A percentile compares a stretch with the other conserved stretches of the same genome.
These are phyloP conservation scores for Boletus mariae DNA, from an alignment of 1,284 basidiomycete species.

Conservation along the genomic window DNA sequence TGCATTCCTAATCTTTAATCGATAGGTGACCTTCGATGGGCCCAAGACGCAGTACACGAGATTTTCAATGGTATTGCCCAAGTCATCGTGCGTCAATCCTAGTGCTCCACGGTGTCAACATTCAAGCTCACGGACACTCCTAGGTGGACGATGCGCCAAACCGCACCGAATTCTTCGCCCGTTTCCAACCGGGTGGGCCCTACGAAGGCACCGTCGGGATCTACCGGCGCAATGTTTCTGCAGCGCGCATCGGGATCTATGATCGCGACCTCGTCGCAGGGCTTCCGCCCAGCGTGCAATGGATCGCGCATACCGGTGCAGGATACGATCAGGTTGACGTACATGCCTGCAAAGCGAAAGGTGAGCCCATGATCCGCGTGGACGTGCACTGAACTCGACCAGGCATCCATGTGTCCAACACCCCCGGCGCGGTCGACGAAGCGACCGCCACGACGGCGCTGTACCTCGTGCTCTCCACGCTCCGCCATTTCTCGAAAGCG, in stretches of 20 bases:
- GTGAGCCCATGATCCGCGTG: conserved; percentile 37
- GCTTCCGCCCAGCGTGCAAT: conserved; percentile 65
- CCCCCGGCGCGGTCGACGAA: conserved; percentile 69
- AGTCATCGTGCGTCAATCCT: conserved; percentile 58
- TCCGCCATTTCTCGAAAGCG: conserved; percentile 72
- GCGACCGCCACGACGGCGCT: conserved; percentile 88
- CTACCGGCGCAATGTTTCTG: conserved; percentile 71
- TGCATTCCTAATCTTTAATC: not conserved
- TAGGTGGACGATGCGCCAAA: conserved; percentile 48
- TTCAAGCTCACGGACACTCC: not conserved
- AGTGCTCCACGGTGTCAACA: not conserved
- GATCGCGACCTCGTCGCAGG: conserved; percentile 69
- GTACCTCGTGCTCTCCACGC: conserved; percentile 80
- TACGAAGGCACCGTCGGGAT: conserved; percentile 76
- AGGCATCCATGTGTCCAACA: conserved; percentile 87
- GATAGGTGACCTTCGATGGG: conserved; percentile 71
- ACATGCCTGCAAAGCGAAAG: conserved; percentile 65
- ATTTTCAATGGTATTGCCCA: conserved; percentile 70
- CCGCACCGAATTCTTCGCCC: conserved; percentile 66
- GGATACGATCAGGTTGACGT: conserved; percentile 87
- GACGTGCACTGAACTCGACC: not conserved
- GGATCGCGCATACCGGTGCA: conserved; percentile 88
- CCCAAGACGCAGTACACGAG: conserved; percentile 64
- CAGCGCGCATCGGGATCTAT: conserved; percentile 69
- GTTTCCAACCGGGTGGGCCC: conserved; percentile 62